Evolutionary conservation across 495 filamentous ascomycete species (phyloP).

Genomic region (Penicillium coffeae): DNA sequence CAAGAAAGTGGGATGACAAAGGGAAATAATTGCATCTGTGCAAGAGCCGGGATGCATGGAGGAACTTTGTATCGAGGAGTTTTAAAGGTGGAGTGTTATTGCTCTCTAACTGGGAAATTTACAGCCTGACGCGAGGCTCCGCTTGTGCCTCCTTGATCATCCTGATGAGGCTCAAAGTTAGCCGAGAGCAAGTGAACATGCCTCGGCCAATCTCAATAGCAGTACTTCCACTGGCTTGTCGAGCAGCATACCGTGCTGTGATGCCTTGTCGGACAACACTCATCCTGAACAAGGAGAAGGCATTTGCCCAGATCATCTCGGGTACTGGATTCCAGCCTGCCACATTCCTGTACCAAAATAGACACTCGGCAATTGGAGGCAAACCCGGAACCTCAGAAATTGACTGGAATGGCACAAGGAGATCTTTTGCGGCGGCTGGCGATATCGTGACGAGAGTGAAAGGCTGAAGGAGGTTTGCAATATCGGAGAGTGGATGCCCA

Average conservation of each 20-base stretch:
- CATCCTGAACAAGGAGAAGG: not conserved
- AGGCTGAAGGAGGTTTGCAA: conserved; percentile 1
- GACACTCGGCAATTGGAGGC: not conserved
- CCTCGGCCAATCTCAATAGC: not conserved
- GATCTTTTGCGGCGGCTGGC: not conserved
- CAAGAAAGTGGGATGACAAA: too few relatives aligned
- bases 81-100: too few relatives aligned
- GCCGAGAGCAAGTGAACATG: not conserved
- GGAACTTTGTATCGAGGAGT: too few relatives aligned
- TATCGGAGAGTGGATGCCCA: conserved; percentile 1
- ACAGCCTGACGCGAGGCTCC: not conserved
- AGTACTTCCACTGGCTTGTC: not conserved
- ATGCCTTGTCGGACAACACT: not conserved
- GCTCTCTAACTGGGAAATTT: not conserved
- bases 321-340: not conserved
- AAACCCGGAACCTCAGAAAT: not conserved
- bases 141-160: not conserved
- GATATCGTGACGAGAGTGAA: not conserved
- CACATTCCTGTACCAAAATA: not conserved
- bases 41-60: too few relatives aligned
- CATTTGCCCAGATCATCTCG: not conserved
- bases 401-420: not conserved
- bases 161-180: not conserved
- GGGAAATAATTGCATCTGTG: too few relatives aligned
- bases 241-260: not conserved